These are phyloP conservation scores for Ulvella scutata DNA, from an alignment of 139 green algal genomes.

Conservation along the genomic window DNA sequence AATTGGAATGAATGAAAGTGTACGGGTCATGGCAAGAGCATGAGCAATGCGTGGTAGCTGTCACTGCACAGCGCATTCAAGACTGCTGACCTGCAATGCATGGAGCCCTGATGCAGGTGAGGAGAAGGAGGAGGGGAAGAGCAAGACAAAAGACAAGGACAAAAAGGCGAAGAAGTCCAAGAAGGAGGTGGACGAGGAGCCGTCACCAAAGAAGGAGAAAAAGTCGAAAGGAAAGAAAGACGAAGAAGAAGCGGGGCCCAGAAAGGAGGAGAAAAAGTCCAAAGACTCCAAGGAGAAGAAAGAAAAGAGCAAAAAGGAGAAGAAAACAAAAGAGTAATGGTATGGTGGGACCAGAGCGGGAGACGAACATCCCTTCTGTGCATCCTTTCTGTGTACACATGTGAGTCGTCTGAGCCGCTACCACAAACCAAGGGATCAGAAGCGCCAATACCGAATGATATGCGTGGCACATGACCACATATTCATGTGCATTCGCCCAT, in stretches of 20 bases:
- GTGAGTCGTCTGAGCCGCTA: too few species aligned
- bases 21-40: too few species aligned
- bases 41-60: too few species aligned
- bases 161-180: constrained; percentile 9
- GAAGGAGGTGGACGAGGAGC: constrained; percentile 4
- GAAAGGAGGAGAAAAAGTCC: not conserved
- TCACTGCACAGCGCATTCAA: too few species aligned
- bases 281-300: not conserved
- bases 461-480: not conserved
- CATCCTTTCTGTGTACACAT: constrained; percentile 19
- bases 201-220: constrained; percentile 10
- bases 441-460: not conserved
- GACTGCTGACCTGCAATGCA: constrained; percentile 18
- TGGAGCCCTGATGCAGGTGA: constrained; percentile 11
- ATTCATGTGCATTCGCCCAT: not conserved
- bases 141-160: constrained; percentile 11
- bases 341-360: not conserved
- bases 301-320: not conserved
- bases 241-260: not conserved
- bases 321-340: not conserved
- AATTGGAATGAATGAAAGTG: too few species aligned
- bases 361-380: constrained; percentile 18
- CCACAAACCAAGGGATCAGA: constrained; percentile 25
- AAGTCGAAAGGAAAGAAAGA: not conserved
- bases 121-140: constrained; percentile 10